Base-by-base conservation (phyloP, 441 rosid genomes). In the Lepidium campestre region DNA sequence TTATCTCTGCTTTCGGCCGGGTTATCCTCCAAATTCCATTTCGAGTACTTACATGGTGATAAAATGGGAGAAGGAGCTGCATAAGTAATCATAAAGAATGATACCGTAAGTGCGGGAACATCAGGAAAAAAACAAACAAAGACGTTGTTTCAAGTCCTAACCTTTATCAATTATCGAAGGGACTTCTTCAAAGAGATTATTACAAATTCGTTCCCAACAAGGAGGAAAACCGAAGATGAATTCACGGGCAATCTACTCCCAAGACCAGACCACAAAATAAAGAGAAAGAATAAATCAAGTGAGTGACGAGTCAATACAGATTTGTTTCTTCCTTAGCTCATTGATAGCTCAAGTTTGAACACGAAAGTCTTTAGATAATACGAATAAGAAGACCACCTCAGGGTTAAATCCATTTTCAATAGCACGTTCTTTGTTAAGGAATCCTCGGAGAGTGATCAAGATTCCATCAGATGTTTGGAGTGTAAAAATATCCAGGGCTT, bases 171-270 rank as follows among this genome's bases (percentile, higher is more conserved):
- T 27, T 7, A 18, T 46, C 10, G 65, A 12, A 40, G 57, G 10
- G 45, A 46, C 60, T 66, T 76, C 74, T 57, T 31, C 39, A 11
- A 79, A 71, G 70, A 64, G 77, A 31, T 63, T 64, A 60, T 67
- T 71, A 67, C 74, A 83, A 50, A 34, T 68, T 44, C 64, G 78
- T 75, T 92, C 86, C 98, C 98, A 88, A 57, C 65, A 4, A 67
- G 72, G 80, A 77, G 96, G 96, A 81, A 92, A 92, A 2, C 96
- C 98, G 70, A 87, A 71, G 67, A 75, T n/a, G 75, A 92, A 89
- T 59, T 83, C 76, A 56, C 55, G 60, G 12, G 74, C 76, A 44
- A 85, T 81, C 98, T 92, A 83, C 10, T 23, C 34, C 22, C 36
- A 59, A 1, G 8, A 14, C 9, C 25, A 20, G 4, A 25, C 32